These are phyloP conservation scores for Leersia perrieri DNA, from an alignment of 176 grass and related monocot species.

Conservation along the genomic window DNA sequence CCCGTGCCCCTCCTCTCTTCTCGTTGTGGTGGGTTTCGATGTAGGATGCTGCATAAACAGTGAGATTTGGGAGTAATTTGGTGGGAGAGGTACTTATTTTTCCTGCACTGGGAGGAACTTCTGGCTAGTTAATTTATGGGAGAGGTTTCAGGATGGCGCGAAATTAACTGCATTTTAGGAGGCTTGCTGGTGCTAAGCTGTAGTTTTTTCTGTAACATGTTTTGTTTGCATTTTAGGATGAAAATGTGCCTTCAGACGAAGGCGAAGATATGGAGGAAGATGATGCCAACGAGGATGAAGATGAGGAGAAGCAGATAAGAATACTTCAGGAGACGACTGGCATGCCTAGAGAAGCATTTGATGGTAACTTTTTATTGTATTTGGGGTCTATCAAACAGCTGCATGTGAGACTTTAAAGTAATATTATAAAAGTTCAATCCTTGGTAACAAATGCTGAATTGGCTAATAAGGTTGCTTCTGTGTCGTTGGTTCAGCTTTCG, in stretches of 20 bases:
- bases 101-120: neutral
- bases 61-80: too few species aligned
- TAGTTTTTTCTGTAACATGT: neutral
- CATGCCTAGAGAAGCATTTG: conserved; percentile 78
- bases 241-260: conserved; percentile 84
- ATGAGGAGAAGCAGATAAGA: conserved; percentile 69
- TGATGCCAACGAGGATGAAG: conserved; percentile 34
- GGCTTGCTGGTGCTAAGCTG: neutral
- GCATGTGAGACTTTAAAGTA: neutral
- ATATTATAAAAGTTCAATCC: neutral
- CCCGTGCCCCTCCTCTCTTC: neutral
- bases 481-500: neutral
- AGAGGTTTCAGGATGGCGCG: neutral
- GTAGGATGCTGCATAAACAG: neutral
- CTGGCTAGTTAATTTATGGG: neutral
- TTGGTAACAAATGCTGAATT: neutral
- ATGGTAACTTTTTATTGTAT: conserved; percentile 44
- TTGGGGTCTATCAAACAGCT: neutral
- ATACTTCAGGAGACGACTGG: conserved; percentile 86
- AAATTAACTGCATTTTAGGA: neutral
- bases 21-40: neutral
- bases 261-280: conserved; percentile 63
- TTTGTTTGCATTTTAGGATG: conserved; percentile 54
- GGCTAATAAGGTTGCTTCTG: neutral
- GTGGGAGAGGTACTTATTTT: neutral